Evolutionary conservation across 1,139 yeast species (phyloP), one percentile per base, ranked within the genome.

Genomic region (Pichia sp.): DNA sequence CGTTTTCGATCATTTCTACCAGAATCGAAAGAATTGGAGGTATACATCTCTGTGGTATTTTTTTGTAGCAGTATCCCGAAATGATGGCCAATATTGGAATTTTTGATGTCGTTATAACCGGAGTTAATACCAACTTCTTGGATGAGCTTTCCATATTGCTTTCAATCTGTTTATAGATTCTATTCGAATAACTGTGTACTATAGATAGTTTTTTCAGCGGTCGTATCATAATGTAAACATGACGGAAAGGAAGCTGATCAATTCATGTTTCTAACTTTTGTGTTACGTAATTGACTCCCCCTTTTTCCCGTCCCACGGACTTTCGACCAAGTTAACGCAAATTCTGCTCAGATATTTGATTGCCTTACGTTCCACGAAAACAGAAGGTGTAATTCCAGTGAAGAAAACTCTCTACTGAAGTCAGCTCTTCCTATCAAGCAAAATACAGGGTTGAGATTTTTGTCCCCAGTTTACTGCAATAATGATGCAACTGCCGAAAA

Each of bases 61-160:
- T 62, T 5, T 71, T 70, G n/a, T 70, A 63, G 50, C 77, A 74
- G 54, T 74, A 73, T 0, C 72, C 73, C 3, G 70, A 70, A 8
- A 74, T 68, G 30, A 75, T 57, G 1, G 70, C 65, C 15, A 75
- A 55, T 1, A 74, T 56, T 1, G 74, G 72, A 0, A 75, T 61
- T 55, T 73, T 74, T 43, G 72, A 66, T 0, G 77, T 71, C 3
- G 75, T 69, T 29, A 74, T 57, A 1, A 70, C 62, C 3, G 74
- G 70, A 3, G 75, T 71, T 36, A 70, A 47, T 7, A 65, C 55
- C 36, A 60, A 46, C 23, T 45, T 48, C 32, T 40, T 31, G 15
- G 34, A 4, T 3, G 29, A 13, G 11, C 30, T 30, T 8, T 54
- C 49, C 55, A 49, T 51, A 26, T 31, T 29, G 30, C 15, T 29